phyloP scores from a whole-genome alignment of 139 green algal species.

The Chlorella sp. region DNA sequence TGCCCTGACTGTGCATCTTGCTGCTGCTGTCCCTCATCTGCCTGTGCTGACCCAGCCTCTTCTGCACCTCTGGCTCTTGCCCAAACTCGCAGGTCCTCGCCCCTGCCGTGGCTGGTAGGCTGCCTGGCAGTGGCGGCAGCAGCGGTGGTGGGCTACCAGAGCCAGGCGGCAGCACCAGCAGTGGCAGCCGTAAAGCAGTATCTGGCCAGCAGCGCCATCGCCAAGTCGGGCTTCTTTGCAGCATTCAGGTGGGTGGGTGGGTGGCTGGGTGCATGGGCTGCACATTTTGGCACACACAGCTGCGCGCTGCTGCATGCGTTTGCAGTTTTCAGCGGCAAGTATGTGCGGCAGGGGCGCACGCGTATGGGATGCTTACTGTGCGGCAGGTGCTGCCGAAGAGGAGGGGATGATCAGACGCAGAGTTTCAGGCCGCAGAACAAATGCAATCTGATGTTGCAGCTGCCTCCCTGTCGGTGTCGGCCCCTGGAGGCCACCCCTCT shows the following conservation, averaged over 20 bases:
- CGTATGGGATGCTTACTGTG: background rate
- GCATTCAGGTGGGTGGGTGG: conserved; percentile 73
- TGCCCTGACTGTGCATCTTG: background rate
- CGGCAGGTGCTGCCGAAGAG: background rate
- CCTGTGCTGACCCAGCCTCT: too few relatives aligned
- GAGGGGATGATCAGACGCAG: background rate
- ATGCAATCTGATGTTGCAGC: background rate
- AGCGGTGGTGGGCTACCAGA: background rate
- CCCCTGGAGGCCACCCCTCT: too few relatives aligned
- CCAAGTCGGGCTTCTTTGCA: conserved; percentile 88
- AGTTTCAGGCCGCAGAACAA: background rate
- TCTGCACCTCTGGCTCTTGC: background rate
- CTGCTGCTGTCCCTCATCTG: too few relatives aligned
- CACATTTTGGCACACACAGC: background rate
- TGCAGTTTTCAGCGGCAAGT: background rate
- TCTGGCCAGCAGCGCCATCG: conserved; percentile 63
- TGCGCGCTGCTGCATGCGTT: background rate
- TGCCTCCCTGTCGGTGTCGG: background rate
- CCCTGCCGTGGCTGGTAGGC: conserved; percentile 22
- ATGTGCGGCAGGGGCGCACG: too few relatives aligned
- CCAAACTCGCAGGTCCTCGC: background rate
- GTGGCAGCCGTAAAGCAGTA: conserved; percentile 33
- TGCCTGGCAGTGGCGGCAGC: background rate
- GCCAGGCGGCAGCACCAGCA: background rate
- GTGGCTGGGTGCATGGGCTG: background rate